These are phyloP conservation scores for Pseudogymnoascus sp. DNA, from an alignment of 2,329 filamentous ascomycete species.

Conservation along the genomic window DNA sequence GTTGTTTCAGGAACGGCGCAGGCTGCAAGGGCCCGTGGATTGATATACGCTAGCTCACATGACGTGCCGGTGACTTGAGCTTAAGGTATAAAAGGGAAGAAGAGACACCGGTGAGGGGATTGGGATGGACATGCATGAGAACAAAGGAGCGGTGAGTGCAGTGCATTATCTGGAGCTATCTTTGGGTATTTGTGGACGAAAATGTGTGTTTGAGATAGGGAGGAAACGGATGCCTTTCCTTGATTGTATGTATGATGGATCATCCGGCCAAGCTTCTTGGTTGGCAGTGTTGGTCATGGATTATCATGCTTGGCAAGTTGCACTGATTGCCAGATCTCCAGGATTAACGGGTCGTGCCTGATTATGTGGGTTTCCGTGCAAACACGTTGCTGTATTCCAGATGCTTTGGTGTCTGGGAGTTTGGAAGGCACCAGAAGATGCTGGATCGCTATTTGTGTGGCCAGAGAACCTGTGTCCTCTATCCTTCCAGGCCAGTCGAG, in stretches of 20 bases:
- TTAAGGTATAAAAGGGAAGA: background rate
- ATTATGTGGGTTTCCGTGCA: background rate
- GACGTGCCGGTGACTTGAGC: background rate
- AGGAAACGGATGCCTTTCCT: background rate
- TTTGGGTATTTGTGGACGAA: background rate
- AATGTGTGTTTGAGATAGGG: background rate
- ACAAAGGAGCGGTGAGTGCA: background rate
- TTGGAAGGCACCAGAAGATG: background rate
- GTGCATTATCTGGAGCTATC: background rate
- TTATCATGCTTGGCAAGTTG: background rate
- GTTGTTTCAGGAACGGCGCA: background rate
- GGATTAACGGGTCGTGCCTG: background rate
- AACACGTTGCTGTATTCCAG: slow-evolving; percentile 5
- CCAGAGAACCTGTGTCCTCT: background rate
- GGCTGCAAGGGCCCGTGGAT: background rate
- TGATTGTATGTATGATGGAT: background rate
- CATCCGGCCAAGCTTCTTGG: background rate
- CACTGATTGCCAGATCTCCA: background rate
- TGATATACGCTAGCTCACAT: background rate
- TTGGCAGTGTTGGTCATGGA: background rate
- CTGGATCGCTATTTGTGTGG: background rate
- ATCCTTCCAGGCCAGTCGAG: background rate
- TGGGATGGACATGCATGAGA: background rate
- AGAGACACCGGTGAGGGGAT: background rate
- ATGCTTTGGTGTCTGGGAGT: background rate